Conservation (phyloP, 805 yeast genomes). For the Metschnikowia cerradonensis region DNA sequence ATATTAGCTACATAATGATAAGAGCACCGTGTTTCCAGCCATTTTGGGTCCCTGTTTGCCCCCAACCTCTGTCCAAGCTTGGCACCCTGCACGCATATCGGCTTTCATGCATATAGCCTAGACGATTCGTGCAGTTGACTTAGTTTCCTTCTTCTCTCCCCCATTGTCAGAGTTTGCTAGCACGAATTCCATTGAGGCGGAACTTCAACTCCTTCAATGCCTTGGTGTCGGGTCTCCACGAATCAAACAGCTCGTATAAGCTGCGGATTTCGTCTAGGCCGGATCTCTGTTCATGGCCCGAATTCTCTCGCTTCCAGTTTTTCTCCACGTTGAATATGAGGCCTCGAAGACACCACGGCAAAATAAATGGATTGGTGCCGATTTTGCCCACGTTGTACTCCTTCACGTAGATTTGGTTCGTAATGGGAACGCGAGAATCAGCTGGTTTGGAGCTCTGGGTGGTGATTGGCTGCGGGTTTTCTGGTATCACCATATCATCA, state of each 20-base stretch:
- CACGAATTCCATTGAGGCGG: slow-evolving; percentile 54
- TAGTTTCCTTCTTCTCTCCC: not conserved
- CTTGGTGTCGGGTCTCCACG: slow-evolving; percentile 86
- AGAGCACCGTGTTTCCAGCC: not conserved
- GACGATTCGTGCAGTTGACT: not conserved
- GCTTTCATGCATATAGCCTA: slow-evolving; percentile 2
- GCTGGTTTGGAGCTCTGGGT: slow-evolving; percentile 2
- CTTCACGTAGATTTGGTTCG: slow-evolving; percentile 34
- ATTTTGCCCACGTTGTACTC: slow-evolving; percentile 60
- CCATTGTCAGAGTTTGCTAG: slow-evolving; percentile 32
- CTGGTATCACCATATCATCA: slow-evolving; percentile 48
- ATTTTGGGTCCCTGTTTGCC: not conserved
- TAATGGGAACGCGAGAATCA: slow-evolving; percentile 23
- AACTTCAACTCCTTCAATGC: slow-evolving; percentile 79
- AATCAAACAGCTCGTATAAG: slow-evolving; percentile 67
- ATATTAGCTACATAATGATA: not conserved
- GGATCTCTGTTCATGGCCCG: slow-evolving; percentile 32
- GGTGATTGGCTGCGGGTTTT: slow-evolving; percentile 5
- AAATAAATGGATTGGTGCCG: slow-evolving; percentile 74
- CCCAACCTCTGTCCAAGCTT: not conserved
- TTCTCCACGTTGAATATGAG: slow-evolving; percentile 54
- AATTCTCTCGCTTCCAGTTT: slow-evolving; percentile 38
- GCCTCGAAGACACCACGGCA: slow-evolving; percentile 94
- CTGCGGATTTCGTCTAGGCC: slow-evolving; percentile 53
- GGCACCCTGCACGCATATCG: not conserved